Base-by-base conservation (phyloP, 805 yeast species). In the Kodamaea neixiangensis region DNA sequence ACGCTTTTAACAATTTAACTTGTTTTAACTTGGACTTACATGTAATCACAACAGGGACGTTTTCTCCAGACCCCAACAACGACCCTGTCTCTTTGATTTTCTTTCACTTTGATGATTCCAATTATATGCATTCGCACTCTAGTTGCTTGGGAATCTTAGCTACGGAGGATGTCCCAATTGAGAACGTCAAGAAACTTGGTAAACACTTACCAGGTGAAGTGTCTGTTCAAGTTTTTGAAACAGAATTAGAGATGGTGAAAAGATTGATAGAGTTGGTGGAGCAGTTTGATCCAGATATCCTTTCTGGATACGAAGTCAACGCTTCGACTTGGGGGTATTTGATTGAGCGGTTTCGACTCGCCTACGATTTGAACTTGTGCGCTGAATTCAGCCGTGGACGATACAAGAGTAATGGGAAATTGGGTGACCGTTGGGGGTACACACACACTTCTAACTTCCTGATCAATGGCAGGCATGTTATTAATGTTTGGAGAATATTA, bases 261-360 rank as follows among this genome's bases (percentile, higher is more conserved):
- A 76, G 76, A 5, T 68, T 93, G 7, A 68, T 83, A 0, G 73
- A 77, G 1, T 55, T 86, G 13, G 83, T 89, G 0, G 77, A 82
- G 15, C 57, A 72, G 1, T 75, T 82, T 47, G 98, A 94, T 62
- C 97, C 98, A 0, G 99, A 94, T 64, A 81, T 94, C 25, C 61
- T 94, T 5, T 77, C 89, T 0, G 98, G 97, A 0, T 94, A 79
- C 64, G 99, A 94, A 60, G 77, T 89, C 5, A 87, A 89, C 55
- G 70, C 84, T 0, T 59, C 79, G 0, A 89, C 97, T 0, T 93
- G 98, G 98, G 98, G 99, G 0, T 94, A 88, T 60, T 48, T 92
- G 0, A 75, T 88, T 20, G 94, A 88, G 47, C 65, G 99, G 43
- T 77, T 80, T 50, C 63, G 72, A 14, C 54, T 51, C 0, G 67